These are phyloP conservation scores for Graphiopsis chlorocephala DNA, from an alignment of 2,329 filamentous ascomycete species.

Conservation along the genomic window DNA sequence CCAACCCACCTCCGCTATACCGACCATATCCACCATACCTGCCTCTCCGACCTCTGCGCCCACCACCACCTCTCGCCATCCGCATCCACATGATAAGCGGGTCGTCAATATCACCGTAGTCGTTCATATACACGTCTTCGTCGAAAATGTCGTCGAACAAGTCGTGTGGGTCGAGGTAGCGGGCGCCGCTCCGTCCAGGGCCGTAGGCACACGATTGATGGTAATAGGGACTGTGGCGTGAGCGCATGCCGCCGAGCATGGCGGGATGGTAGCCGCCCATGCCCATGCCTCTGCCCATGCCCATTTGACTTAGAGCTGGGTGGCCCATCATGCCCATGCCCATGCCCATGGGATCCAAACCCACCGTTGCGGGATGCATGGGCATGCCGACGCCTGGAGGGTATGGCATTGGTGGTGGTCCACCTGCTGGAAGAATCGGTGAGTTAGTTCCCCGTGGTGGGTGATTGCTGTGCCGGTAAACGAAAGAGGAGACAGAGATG, in stretches of 20 bases:
- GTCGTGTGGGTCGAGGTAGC: background rate
- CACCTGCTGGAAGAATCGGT: background rate
- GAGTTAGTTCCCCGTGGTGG: background rate
- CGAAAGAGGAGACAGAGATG: background rate
- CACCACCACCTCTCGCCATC: background rate
- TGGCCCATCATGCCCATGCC: background rate
- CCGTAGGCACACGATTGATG: background rate
- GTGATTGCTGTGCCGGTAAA: background rate
- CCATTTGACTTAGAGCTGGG: background rate
- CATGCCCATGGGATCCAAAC: background rate
- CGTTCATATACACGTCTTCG: background rate
- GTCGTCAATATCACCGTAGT: constrained; percentile 5
- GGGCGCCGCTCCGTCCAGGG: background rate
- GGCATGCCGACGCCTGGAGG: background rate
- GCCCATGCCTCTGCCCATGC: constrained; percentile 5
- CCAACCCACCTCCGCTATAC: background rate
- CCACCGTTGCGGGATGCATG: background rate
- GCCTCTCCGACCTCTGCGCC: background rate
- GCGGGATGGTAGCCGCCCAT: background rate
- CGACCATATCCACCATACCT: background rate
- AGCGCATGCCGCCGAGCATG: constrained; percentile 12
- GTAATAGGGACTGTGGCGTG: background rate
- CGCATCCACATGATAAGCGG: constrained; percentile 2
- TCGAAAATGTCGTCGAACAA: constrained; percentile 4
- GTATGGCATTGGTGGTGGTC: background rate